Evolutionary conservation across 768 basidiomycete genomes (phyloP), one percentile per base, ranked within the genome.

Genomic region (Dendrothele bispora): DNA sequence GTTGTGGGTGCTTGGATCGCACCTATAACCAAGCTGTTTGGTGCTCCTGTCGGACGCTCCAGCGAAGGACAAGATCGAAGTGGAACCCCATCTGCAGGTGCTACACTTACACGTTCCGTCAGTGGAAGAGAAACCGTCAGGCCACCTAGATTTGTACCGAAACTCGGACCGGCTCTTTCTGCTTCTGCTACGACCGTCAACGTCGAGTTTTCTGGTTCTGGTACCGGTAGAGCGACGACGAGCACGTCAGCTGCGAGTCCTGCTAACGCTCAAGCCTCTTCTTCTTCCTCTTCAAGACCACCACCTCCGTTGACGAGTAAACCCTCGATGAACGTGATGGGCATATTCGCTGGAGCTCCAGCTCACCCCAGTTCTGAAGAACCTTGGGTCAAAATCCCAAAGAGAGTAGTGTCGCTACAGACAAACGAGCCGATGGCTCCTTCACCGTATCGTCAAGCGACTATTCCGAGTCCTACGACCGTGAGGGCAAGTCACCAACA

Each of bases 151-250:
- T 65, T 80, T 5, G 85, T 83, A 20, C 90, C 87, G 2, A 98
- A 98, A 63, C 76, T 88, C 22, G 80, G 82, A 1, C 88, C 95
- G 2, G 91, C 90, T 10, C 79, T 93, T 25, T 84, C 88, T 10
- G 91, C 97, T 8, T 91, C 90, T 18, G 75, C 89, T 2, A 95
- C 90, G 40, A 94, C 92, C 2, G 95, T 98, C 56, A 97, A 94
- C 49, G 95, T 99, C 47, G 95, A 97, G 71, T 98, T 98, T 66
- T 89, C 84, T 3, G 86, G 89, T 3, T 68, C 79, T 2, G 88
- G 81, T 8, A 71, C 75, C 11, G 77, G 82, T n/a, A 70, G 79
- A 50, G 77, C 80, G 6, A 68, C 80, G 45, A 74, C 78, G 18
- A 78, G 66, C 46, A 60, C 74, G 38, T 64, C 69, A 37, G 65